phyloP scores from a whole-genome alignment of 768 basidiomycete genomes.

The Strobilomyces dryophilus region DNA sequence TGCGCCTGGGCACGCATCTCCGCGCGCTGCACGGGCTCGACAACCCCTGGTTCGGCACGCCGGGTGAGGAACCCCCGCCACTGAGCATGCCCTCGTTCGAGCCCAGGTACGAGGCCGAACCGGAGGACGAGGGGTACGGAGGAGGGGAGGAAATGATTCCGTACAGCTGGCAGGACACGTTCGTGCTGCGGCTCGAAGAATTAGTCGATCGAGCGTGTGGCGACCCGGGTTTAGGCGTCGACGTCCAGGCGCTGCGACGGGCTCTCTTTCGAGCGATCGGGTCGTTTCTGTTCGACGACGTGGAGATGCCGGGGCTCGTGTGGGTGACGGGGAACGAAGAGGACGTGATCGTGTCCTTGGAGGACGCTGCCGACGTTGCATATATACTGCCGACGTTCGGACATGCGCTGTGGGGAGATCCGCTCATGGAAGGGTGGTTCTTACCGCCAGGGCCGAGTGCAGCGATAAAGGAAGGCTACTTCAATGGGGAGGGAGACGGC shows the following conservation, averaged over 20 bases:
- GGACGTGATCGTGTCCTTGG: conserved; percentile 50
- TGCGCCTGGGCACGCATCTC: conserved; percentile 58
- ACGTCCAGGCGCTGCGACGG: conserved; percentile 41
- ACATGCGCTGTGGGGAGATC: conserved; percentile 73
- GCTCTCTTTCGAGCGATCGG: conserved; percentile 67
- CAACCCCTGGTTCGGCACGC: conserved; percentile 73
- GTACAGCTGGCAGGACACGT: conserved; percentile 77
- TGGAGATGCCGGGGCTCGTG: conserved; percentile 63
- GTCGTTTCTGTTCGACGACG: conserved; percentile 73
- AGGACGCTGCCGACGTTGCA: conserved; percentile 25
- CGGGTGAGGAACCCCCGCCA: conserved; percentile 33
- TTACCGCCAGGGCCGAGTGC: conserved; percentile 41
- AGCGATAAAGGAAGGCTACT: conserved; percentile 61
- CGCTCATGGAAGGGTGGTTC: conserved; percentile 66
- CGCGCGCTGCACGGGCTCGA: conserved; percentile 65
- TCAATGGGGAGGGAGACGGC: conserved; percentile 40
- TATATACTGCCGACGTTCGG: conserved; percentile 39
- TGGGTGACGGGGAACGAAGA: conserved; percentile 60
- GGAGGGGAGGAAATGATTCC: conserved; percentile 23
- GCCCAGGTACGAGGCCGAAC: conserved; percentile 1
- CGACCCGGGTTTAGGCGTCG: conserved; percentile 13
- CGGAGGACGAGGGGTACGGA: conserved; percentile 2
- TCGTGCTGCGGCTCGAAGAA: conserved; percentile 54
- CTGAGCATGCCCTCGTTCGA: conserved; percentile 24
- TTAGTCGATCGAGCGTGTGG: conserved; percentile 44